Evolutionary conservation across 139 green algal genomes (phyloP).

Genomic region (Chlorella sp.): DNA sequence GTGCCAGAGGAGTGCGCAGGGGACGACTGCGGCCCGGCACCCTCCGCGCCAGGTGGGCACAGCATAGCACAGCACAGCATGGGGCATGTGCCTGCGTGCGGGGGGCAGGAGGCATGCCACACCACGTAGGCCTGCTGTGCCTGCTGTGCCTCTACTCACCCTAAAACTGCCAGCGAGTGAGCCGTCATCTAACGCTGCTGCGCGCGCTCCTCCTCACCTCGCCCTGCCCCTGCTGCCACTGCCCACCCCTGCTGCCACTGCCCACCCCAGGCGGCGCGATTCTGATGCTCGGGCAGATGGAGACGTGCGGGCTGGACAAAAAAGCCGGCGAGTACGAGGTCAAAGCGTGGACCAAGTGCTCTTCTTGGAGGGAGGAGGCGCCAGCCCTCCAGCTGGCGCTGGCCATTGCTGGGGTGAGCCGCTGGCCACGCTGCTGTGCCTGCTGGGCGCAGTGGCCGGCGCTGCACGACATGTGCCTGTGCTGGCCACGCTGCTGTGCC

Average conservation of each 20-base stretch:
- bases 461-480: too few relatives aligned
- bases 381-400: background rate
- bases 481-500: too few relatives aligned
- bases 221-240: background rate
- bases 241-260: background rate
- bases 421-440: too few relatives aligned
- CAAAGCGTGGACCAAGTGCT: background rate
- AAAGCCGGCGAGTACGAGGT: background rate
- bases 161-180: too few relatives aligned
- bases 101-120: background rate
- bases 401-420: background rate
- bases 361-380: background rate
- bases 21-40: background rate
- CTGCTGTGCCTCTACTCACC: background rate
- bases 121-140: background rate
- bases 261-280: background rate
- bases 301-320: background rate
- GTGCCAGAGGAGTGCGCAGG: background rate
- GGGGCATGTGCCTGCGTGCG: background rate
- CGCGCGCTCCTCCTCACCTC: background rate
- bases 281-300: background rate
- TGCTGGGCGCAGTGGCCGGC: too few relatives aligned
- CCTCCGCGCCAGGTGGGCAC: background rate
- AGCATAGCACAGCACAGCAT: background rate
- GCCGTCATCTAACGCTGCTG: background rate